These are phyloP conservation scores for Paecilomyces sp. DNA, from an alignment of 2,329 filamentous ascomycete genomes.

Conservation along the genomic window DNA sequence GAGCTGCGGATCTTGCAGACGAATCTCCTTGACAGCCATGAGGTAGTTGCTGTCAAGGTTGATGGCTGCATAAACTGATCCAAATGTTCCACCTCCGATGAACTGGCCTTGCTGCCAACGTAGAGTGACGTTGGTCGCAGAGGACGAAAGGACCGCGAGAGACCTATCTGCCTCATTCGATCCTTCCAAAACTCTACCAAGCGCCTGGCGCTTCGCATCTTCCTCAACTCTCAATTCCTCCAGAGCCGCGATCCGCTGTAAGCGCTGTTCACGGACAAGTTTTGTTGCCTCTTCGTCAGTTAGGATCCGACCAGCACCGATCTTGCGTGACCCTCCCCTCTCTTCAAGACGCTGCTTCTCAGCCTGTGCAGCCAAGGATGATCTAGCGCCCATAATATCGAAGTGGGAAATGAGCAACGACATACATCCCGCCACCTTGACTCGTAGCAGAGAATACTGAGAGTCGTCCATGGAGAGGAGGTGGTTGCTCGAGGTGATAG, in stretches of 20 bases:
- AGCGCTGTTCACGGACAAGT: constrained; percentile 67
- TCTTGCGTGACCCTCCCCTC: constrained; percentile 64
- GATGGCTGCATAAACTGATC: constrained; percentile 94
- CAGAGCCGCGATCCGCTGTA: constrained; percentile 65
- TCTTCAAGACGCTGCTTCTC: constrained; percentile 85
- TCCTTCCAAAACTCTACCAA: constrained; percentile 86
- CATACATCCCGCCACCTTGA: constrained; percentile 96
- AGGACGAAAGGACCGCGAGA: constrained; percentile 86
- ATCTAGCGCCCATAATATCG: constrained; percentile 96
- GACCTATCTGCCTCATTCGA: constrained; percentile 95
- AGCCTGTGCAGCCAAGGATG: constrained; percentile 84
- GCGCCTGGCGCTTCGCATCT: constrained; percentile 75
- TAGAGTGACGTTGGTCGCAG: constrained; percentile 88
- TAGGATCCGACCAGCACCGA: constrained; percentile 66
- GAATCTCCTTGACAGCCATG: constrained; percentile 98
- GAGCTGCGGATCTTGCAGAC: constrained; percentile 89
- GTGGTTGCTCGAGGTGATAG: constrained; percentile 89
- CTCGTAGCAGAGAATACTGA: constrained; percentile 74
- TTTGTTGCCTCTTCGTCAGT: constrained; percentile 81
- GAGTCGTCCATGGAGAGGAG: constrained; percentile 84
- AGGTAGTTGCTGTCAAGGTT: constrained; percentile 92
- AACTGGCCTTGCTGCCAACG: constrained; percentile 99
- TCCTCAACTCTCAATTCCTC: constrained; percentile 73
- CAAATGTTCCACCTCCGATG: constrained; percentile 93
- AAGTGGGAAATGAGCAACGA: constrained; percentile 95